Evolutionary conservation across 768 basidiomycete species (phyloP), one percentile per base, ranked within the genome.

Genomic region (Mycena haematopus): DNA sequence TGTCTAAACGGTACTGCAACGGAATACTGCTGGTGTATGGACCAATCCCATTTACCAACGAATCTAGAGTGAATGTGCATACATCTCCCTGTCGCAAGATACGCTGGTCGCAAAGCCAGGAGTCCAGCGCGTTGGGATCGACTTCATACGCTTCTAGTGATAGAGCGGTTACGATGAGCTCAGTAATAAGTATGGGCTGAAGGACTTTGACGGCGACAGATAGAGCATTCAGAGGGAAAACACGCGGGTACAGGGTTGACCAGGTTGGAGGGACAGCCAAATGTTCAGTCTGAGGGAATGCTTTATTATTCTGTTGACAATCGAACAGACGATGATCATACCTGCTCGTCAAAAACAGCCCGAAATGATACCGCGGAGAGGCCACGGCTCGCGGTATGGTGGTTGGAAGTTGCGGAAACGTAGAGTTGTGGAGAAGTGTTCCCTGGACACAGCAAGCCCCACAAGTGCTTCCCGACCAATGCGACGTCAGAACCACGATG

Each of bases 71-170:
- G 27, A 79, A 58, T 9, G 69, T 73, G 60, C 82, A 72, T 27
- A 75, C 70, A 51, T 80, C 76, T 22, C 84, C 84, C 66, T 84
- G 79, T 22, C 86, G 84, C 25, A 91, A 73, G 36, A 91, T 80
- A 13, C 71, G 66, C 6, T 78, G 74, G 9, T 73, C 67, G 46
- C 74, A 79, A 46, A 87, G 75, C 78, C 79, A 81, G 45, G 69
- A 63, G 56, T 84, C 80, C 29, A 89, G 65, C 2, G 68, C 58
- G 44, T 64, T 40, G 5, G 70, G 74, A 10, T 81, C 84, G 33
- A 73, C 72, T n/a, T 71, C 62, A 66, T 84, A 89, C 3, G 86
- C 84, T 3, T 78, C 76, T 11, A 68, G 52, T 22, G 86, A 82
- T 50, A 84, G 75, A 22, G 88, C 86, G 19, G 79, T 76, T 19